Evolutionary conservation across 257 asterid species (phyloP).

Genomic region (Ophiorrhiza pumila): DNA sequence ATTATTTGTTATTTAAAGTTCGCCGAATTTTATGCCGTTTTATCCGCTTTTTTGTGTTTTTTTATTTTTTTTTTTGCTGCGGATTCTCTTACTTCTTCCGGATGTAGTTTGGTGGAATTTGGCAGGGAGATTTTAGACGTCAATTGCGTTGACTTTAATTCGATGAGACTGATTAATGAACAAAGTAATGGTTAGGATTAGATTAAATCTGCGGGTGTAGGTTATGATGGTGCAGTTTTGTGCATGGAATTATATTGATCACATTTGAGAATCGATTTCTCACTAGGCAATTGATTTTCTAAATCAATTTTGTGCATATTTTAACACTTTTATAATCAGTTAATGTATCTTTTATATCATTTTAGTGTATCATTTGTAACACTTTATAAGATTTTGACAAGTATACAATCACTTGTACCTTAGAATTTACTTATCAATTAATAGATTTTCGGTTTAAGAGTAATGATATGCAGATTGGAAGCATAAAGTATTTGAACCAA

Average conservation of each 20-base stretch:
- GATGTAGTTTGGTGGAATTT: background rate
- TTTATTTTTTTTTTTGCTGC: background rate
- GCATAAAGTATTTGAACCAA: too few species aligned
- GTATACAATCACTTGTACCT: too few species aligned
- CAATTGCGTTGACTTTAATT: background rate
- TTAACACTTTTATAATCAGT: too few species aligned
- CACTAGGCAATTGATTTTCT: too few species aligned
- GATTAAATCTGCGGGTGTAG: background rate
- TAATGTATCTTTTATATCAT: too few species aligned
- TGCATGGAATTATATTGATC: background rate
- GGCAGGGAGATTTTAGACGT: background rate
- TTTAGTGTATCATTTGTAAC: too few species aligned
- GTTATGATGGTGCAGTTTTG: background rate
- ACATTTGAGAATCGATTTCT: background rate
- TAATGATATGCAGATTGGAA: too few species aligned
- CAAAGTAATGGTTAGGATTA: background rate
- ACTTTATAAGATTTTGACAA: too few species aligned
- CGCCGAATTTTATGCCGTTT: background rate
- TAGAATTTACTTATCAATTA: too few species aligned
- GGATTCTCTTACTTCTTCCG: background rate
- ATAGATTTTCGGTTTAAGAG: too few species aligned
- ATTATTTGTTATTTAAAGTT: background rate
- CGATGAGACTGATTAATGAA: background rate
- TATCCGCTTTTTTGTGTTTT: slow-evolving; percentile 1
- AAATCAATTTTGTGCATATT: too few species aligned